Evolutionary conservation across 1,284 basidiomycete genomes (phyloP).

Genomic region (Tylopilus sp.): DNA sequence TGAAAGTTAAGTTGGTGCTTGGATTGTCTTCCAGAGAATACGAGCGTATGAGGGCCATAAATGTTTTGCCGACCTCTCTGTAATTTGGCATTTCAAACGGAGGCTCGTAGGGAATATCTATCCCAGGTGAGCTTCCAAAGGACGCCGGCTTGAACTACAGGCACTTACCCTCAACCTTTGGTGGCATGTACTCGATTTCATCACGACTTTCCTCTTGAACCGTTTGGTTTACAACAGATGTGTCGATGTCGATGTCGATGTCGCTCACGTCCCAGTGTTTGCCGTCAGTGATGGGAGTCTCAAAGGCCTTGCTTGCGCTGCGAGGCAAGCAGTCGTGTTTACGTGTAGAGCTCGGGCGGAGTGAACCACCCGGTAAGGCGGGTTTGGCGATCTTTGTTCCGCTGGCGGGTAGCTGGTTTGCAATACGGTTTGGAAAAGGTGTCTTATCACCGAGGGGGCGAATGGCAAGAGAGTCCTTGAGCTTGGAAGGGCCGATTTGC

Average conservation of each 20-base stretch:
- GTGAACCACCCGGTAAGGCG: slow-evolving; percentile 31
- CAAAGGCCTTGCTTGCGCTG: slow-evolving; percentile 44
- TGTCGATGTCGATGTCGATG: slow-evolving; percentile 42
- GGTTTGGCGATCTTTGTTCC: slow-evolving; percentile 32
- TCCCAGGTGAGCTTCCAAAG: background rate
- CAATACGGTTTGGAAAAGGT: slow-evolving; percentile 52
- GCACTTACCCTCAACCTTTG: slow-evolving; percentile 56
- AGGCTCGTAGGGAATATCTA: slow-evolving; percentile 51
- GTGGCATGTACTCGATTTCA: slow-evolving; percentile 76
- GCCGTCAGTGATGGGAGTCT: slow-evolving; percentile 63
- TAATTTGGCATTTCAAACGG: slow-evolving; percentile 57
- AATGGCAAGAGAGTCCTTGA: slow-evolving; percentile 24
- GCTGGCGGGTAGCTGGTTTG: slow-evolving; percentile 24
- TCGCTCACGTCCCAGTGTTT: slow-evolving; percentile 73
- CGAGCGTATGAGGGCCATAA: slow-evolving; percentile 42
- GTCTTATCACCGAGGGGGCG: slow-evolving; percentile 56
- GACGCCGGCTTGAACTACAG: background rate
- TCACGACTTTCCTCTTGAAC: slow-evolving; percentile 47
- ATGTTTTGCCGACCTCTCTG: slow-evolving; percentile 44
- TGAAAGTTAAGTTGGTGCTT: slow-evolving; percentile 27
- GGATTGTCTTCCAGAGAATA: slow-evolving; percentile 36
- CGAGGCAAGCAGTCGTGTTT: slow-evolving; percentile 47
- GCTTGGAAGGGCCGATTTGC: slow-evolving; percentile 25
- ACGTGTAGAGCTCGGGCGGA: slow-evolving; percentile 60
- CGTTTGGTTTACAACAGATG: slow-evolving; percentile 33